Evolutionary conservation across 1,284 basidiomycete species (phyloP), one percentile per base, ranked within the genome.

Genomic region (Golubevia sp.): DNA sequence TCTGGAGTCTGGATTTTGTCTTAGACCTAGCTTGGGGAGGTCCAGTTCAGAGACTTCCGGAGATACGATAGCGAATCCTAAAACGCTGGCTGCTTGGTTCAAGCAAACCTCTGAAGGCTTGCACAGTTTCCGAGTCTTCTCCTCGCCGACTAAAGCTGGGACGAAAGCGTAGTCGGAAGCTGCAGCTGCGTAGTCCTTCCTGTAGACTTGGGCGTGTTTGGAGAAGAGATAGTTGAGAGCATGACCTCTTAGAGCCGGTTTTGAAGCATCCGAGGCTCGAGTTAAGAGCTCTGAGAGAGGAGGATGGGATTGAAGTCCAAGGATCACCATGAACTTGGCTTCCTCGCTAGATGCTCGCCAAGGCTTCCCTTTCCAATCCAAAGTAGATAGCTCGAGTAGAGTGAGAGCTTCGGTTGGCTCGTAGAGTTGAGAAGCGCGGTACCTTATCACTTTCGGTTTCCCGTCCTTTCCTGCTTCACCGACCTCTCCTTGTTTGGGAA

Each of bases 261-360:
- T 87, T 2, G 84, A 59, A 53, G 64, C 85, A 2, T 82, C 86
- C 0, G 91, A 87, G 49, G 30, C 30, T 34, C 30, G 30, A 34
- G 11, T 3, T 34, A 34, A 11, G 5, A 95, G 83, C 0, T 86
- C 86, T 6, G 88, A 86, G 34, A 96, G 82, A 1, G 91, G 89
- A 1, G 95, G 94, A 66, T 87, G 87, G 3, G 89, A 88, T 52
- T 87, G 87, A 20, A 99, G 85, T 2, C 95, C 96, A 15, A 99
- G 86, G 4, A 88, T 86, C 81, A 89, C 91, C 24, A 97, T 85
- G 70, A 98, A 89, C 76, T 91, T 93, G 0, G 94, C 96, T 93
- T 75, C 26, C 21, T 73, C 62, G 6, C 59, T 74, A 6, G 53
- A 54, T 2, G 62, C 38, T 55, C 73, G 68, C 80, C 80, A 83